phyloP scores from a whole-genome alignment of 2,329 filamentous ascomycete species.

The Aspergillus fructus region DNA sequence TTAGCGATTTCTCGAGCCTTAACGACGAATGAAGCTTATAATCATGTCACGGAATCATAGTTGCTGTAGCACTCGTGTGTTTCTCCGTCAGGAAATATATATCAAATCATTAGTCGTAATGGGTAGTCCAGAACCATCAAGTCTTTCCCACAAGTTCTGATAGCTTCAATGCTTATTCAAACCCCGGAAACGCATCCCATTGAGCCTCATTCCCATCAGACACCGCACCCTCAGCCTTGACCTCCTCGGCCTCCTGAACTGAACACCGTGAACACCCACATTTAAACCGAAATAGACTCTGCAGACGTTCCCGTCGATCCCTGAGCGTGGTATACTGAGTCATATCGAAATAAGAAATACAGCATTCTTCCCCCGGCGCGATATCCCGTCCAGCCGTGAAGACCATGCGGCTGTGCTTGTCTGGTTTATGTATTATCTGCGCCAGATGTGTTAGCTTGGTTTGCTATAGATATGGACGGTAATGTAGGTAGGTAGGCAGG shows the following conservation, averaged over 20 bases:
- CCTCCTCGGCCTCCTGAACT: slow-evolving; percentile 19
- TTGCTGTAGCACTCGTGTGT: no score
- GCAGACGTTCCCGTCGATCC: slow-evolving; percentile 25
- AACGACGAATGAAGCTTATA: no score
- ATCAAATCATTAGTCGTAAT: no score
- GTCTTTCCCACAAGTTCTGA: no score
- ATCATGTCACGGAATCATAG: no score
- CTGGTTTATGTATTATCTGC: slow-evolving; percentile 21
- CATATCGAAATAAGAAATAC: slow-evolving; percentile 35
- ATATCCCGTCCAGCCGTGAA: slow-evolving; percentile 32
- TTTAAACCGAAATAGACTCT: slow-evolving; percentile 27
- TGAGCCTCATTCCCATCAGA: neutral
- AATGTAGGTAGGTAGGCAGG: neutral
- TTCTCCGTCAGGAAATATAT: no score
- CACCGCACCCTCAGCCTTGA: neutral
- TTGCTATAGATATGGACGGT: no score
- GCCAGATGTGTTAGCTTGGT: no score
- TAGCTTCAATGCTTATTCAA: neutral
- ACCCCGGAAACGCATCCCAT: slow-evolving; percentile 22
- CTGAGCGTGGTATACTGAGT: slow-evolving; percentile 19
- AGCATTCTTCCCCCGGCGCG: slow-evolving; percentile 31
- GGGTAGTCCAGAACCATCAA: no score
- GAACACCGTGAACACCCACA: slow-evolving; percentile 29
- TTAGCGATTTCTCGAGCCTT: accelerated
- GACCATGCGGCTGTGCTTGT: slow-evolving; percentile 29